Evolutionary conservation across 305 asterid species (phyloP).

Genomic region (Solanum chacoense): DNA sequence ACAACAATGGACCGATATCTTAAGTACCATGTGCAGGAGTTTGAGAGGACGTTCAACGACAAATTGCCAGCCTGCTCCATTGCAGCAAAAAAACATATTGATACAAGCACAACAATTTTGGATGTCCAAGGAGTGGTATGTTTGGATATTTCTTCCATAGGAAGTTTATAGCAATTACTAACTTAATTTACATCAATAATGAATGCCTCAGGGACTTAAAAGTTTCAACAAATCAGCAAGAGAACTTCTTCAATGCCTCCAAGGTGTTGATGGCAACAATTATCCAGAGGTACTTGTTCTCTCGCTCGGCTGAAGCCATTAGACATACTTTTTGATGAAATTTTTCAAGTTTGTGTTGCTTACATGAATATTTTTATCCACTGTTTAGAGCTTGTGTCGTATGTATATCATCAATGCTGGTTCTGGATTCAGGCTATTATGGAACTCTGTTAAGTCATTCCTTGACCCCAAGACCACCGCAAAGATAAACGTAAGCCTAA

Average conservation of each 20-base stretch:
- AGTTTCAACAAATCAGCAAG: constrained; percentile 80
- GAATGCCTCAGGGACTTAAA: constrained; percentile 59
- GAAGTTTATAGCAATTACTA: background rate
- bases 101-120: constrained; percentile 90
- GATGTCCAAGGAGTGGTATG: constrained; percentile 99
- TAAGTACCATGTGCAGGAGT: constrained; percentile 82
- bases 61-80: constrained; percentile 92
- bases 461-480: constrained; percentile 97
- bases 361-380: background rate
- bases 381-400: constrained; percentile 63
- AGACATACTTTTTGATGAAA: background rate
- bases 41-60: constrained; percentile 75
- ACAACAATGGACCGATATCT: constrained; percentile 80
- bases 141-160: background rate
- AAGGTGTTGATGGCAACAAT: constrained; percentile 80
- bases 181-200: background rate
- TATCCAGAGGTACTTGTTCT: constrained; percentile 67
- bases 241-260: constrained; percentile 80
- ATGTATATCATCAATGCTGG: constrained; percentile 98
- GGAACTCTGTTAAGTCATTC: constrained; percentile 94
- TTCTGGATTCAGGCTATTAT: constrained; percentile 88
- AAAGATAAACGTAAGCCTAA: constrained; percentile 61
- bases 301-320: background rate
- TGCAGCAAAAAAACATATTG: constrained; percentile 75
- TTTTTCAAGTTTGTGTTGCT: background rate